phyloP scores from a whole-genome alignment of 345 rosid species.

The Cardamine occulta region DNA sequence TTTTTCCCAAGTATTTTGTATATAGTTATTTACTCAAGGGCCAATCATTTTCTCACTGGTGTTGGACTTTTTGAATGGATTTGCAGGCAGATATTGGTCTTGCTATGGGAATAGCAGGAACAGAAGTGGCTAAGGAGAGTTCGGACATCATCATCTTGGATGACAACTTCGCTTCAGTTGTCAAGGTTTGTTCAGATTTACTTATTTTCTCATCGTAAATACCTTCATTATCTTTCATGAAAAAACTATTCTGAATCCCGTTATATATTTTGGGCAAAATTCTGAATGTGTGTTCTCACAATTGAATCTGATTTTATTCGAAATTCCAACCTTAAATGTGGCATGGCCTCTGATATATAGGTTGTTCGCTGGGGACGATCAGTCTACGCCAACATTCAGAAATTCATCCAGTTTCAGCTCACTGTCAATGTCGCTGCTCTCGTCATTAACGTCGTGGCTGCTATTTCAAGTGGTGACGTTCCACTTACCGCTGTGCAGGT shows the following conservation, averaged over 20 bases:
- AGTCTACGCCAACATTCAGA: constrained; percentile 97
- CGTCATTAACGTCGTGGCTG: constrained; percentile 86
- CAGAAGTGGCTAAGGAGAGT: constrained; percentile 98
- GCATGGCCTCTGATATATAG: constrained; percentile 49
- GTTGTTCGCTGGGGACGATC: constrained; percentile 99
- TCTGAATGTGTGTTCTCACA: not conserved
- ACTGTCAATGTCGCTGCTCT: constrained; percentile 97
- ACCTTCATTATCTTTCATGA: not conserved
- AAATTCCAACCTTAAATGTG: constrained; percentile 13
- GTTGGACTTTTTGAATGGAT: constrained; percentile 20
- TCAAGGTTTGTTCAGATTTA: constrained; percentile 56
- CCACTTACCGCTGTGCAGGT: constrained; percentile 99
- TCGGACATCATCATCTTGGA: constrained; percentile 96
- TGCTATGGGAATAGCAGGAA: constrained; percentile 98
- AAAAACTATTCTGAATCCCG: not conserved
- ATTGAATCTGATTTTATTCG: not conserved
- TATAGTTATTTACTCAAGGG: not conserved
- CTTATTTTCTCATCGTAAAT: not conserved
- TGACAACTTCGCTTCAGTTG: constrained; percentile 91
- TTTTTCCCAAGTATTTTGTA: not conserved
- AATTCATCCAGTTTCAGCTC: constrained; percentile 97
- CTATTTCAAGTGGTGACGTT: constrained; percentile 91
- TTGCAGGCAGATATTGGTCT: constrained; percentile 97
- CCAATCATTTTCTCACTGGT: not conserved
- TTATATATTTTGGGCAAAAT: not conserved